Base-by-base conservation (phyloP, 441 rosid genomes). In the Aleurites moluccanus region DNA sequence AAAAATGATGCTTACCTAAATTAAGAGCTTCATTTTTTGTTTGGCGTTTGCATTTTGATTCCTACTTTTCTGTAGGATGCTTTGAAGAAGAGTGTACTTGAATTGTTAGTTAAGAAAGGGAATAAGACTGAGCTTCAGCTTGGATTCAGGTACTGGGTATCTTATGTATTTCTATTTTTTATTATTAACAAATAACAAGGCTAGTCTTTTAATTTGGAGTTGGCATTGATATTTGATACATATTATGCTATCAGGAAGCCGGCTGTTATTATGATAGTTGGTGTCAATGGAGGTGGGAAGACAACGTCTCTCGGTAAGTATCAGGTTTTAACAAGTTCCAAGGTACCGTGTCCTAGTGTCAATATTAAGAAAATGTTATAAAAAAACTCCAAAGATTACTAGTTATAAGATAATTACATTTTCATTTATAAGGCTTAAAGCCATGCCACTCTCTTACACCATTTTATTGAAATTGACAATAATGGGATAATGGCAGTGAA, bases 201-300 rank as follows among this genome's bases (percentile, higher is more conserved):
- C 33, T 45, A 6, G 25, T 27, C 16, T 7, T 70, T 65, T 52
- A 52, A 42, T 59, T 56, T 66, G n/a, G 35, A n/a, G 38, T 44
- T 77, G 53, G 10, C 30, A 44, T 40, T 70, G 64, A 61, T 50
- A 38, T 64, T 40, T 70, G 64, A 57, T 50, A 25, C 67, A 28
- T 52, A 21, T n/a, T 44, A 47, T 87, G 72, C 38, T 64, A 57
- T 80, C 75, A 94, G 98, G 87, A 94, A 92, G 83, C 98, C 98
- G 3, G 97, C 97, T 80, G 97, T 92, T 47, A 64, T 92, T 40
- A 86, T 92, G 91, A 85, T 92, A 11, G 97, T 94, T 78, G 97
- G 97, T 10, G 99, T 91, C 18, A 91, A 92, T 71, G 99, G 99
- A 77, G 97, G 99, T 69, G 97, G 99, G 71, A 94, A 94, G 85